phyloP scores from a whole-genome alignment of 345 rosid genomes.

The Boechera divaricarpa region DNA sequence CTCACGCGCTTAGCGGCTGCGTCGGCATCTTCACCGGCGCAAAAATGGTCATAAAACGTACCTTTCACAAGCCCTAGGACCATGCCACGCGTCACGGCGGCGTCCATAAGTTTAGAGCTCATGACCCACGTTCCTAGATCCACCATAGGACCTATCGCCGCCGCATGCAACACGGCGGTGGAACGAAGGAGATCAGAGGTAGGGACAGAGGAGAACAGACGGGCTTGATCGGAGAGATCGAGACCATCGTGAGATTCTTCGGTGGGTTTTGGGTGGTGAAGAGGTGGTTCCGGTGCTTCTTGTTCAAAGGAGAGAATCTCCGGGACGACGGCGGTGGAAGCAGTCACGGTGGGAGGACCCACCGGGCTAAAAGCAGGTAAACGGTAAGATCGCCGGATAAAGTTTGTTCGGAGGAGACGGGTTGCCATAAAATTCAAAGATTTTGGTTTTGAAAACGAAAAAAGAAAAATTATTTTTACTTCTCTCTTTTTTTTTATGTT shows the following conservation, averaged over 20 bases:
- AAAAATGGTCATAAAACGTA: constrained; percentile 82
- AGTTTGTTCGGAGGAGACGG: constrained; percentile 51
- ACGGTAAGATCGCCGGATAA: constrained; percentile 48
- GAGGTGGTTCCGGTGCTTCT: constrained; percentile 41
- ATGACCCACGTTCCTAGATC: constrained; percentile 79
- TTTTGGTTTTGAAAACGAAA: constrained; percentile 15
- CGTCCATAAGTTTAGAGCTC: constrained; percentile 68
- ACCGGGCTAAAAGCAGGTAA: constrained; percentile 47
- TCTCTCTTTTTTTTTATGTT: constrained; percentile 21
- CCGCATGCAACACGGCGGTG: constrained; percentile 56
- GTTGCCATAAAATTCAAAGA: constrained; percentile 55
- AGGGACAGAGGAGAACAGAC: constrained; percentile 58
- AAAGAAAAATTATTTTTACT: background rate
- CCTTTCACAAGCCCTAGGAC: constrained; percentile 50
- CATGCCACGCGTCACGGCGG: constrained; percentile 48
- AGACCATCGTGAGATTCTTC: constrained; percentile 37
- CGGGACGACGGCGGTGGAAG: constrained; percentile 49
- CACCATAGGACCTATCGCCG: constrained; percentile 63
- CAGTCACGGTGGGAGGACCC: constrained; percentile 51
- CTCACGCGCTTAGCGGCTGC: constrained; percentile 54
- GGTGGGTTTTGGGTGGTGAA: constrained; percentile 39
- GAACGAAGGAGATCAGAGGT: constrained; percentile 62
- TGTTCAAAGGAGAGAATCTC: constrained; percentile 41
- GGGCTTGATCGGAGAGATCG: constrained; percentile 58
- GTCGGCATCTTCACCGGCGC: constrained; percentile 67